These are phyloP conservation scores for Aspergillus fumigatiaffinis DNA, from an alignment of 2,329 filamentous ascomycete species.

Conservation along the genomic window DNA sequence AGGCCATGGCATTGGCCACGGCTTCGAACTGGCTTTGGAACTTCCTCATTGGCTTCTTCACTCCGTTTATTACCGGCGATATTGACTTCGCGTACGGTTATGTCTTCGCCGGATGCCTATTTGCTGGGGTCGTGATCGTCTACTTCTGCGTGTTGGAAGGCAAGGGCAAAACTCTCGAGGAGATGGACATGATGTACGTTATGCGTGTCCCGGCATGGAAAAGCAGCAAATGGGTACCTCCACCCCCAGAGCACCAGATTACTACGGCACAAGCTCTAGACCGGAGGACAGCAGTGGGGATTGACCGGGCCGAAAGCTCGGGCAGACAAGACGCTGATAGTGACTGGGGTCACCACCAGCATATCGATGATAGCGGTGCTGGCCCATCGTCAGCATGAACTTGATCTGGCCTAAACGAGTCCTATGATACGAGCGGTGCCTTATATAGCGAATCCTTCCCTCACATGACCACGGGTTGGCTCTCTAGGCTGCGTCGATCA, in stretches of 20 bases:
- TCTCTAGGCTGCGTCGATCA: neutral
- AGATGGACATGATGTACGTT: slow-evolving; percentile 72
- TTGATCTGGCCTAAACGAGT: neutral
- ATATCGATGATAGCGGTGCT: slow-evolving; percentile 17
- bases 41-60: slow-evolving; percentile 71
- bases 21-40: slow-evolving; percentile 73
- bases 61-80: slow-evolving; percentile 67
- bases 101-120: slow-evolving; percentile 69
- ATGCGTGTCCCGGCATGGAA: slow-evolving; percentile 57
- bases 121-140: slow-evolving; percentile 57
- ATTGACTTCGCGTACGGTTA: slow-evolving; percentile 73
- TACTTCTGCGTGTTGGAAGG: slow-evolving; percentile 72
- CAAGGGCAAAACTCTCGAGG: slow-evolving; percentile 65
- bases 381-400: slow-evolving; percentile 11
- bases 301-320: slow-evolving; percentile 14
- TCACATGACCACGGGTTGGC: neutral
- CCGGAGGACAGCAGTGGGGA: slow-evolving; percentile 16
- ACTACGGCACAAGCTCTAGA: slow-evolving; percentile 16
- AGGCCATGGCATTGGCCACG: slow-evolving; percentile 70
- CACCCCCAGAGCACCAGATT: slow-evolving; percentile 20
- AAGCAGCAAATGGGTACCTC: slow-evolving; percentile 46
- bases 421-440: neutral
- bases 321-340: slow-evolving; percentile 9
- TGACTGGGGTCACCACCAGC: slow-evolving; percentile 12
- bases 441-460: neutral